phyloP scores from a whole-genome alignment of 2,329 filamentous ascomycete species.

The Pseudocercospora eumusae region DNA sequence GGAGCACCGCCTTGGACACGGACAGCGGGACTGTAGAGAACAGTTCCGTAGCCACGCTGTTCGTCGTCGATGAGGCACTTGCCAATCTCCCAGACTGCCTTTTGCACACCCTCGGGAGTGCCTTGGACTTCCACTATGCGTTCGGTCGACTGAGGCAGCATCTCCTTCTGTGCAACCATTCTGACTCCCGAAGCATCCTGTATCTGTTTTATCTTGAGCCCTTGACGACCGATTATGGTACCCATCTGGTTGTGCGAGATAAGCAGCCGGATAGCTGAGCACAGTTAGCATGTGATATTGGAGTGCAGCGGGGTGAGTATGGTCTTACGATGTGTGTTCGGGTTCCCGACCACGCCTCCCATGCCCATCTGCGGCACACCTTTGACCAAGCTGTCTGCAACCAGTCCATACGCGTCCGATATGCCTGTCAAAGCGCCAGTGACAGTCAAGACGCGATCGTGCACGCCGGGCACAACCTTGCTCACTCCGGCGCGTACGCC shows the following conservation, averaged over 20 bases:
- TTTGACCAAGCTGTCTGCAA: constrained; percentile 86
- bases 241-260: constrained; percentile 99
- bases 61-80: constrained; percentile 98
- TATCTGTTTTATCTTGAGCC: constrained; percentile 99
- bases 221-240: constrained; percentile 95
- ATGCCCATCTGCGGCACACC: constrained; percentile 94
- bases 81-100: constrained; percentile 97
- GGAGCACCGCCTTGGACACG: constrained; percentile 71
- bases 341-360: constrained; percentile 83
- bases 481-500: constrained; percentile 97
- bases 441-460: constrained; percentile 94
- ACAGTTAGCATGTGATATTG: constrained; percentile 30
- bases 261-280: constrained; percentile 85
- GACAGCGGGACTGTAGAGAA: constrained; percentile 95
- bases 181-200: constrained; percentile 95
- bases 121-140: constrained; percentile 96
- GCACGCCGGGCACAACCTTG: constrained; percentile 97
- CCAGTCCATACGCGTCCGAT: constrained; percentile 88
- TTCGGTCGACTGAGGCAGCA: constrained; percentile 98
- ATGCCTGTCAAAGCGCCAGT: constrained; percentile 86
- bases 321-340: constrained; percentile 88
- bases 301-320: neutral
- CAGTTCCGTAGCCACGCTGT: constrained; percentile 94
- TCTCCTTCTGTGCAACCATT: constrained; percentile 99
- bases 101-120: constrained; percentile 90